Evolutionary conservation across 208 protist species (phyloP).

Genomic region (Trypanosoma caninum): DNA sequence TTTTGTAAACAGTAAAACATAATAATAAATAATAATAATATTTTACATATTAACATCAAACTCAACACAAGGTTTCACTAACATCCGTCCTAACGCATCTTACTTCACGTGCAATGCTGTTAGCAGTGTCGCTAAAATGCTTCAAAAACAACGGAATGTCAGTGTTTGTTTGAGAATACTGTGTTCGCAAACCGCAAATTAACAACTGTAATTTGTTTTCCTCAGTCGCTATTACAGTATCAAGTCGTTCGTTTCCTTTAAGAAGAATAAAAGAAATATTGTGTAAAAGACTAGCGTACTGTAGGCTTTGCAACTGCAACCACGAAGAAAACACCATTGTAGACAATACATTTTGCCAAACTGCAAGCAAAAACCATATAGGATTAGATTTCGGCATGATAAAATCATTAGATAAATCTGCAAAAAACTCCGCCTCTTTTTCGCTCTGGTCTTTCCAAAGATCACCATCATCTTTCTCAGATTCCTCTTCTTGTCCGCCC

Average conservation of each 20-base stretch:
- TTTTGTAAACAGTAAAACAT: not conserved
- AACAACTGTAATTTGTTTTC: slow-evolving; percentile 24
- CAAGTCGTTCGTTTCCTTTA: slow-evolving; percentile 21
- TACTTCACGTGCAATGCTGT: not conserved
- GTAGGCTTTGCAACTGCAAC: slow-evolving; percentile 33
- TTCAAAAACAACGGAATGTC: not conserved
- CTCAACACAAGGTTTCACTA: too few species aligned
- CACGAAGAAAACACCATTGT: slow-evolving; percentile 47
- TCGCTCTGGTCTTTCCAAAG: too few species aligned
- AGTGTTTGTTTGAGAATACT: slow-evolving; percentile 13
- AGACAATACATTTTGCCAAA: slow-evolving; percentile 66
- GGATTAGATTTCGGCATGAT: not conserved
- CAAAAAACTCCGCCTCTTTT: not conserved
- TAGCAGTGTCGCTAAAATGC: slow-evolving; percentile 11
- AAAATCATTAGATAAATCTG: not conserved
- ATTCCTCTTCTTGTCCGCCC: not conserved
- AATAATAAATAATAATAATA: too few species aligned
- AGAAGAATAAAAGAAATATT: slow-evolving; percentile 29
- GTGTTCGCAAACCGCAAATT: slow-evolving; percentile 12
- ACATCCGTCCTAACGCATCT: not conserved
- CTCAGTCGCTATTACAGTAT: slow-evolving; percentile 14
- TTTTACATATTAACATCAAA: too few species aligned
- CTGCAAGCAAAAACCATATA: slow-evolving; percentile 59
- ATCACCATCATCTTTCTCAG: too few species aligned
- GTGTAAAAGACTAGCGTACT: slow-evolving; percentile 47